A percentile compares a stretch with the other conserved stretches of the same genome.
Evolutionary conservation across 169 alveolate species (phyloP).

Genomic region (Theileria luwenshuni): DNA sequence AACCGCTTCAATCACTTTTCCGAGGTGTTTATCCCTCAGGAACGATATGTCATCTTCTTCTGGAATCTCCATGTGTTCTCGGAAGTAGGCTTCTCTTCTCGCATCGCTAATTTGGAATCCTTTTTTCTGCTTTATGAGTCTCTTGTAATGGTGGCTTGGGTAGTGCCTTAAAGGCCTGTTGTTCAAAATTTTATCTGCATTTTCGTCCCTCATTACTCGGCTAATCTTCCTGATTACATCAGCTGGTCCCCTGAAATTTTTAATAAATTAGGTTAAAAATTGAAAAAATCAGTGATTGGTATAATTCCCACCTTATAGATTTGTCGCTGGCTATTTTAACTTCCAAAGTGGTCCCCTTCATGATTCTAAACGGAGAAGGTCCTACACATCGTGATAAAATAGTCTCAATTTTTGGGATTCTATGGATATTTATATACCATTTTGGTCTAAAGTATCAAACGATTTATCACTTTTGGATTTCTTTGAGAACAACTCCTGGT

Average conservation of each 20-base stretch:
- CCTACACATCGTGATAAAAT: conserved; percentile 21
- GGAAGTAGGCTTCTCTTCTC: conserved; percentile 5
- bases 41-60: conserved; percentile 20
- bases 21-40: conserved; percentile 6
- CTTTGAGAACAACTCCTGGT: background rate
- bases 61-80: conserved; percentile 13
- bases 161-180: conserved; percentile 58
- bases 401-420: background rate
- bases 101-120: conserved; percentile 60
- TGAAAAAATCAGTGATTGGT: background rate
- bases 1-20: conserved; percentile 41
- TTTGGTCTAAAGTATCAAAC: background rate
- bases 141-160: conserved; percentile 63
- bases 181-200: conserved; percentile 14
- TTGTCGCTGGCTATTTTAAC: background rate
- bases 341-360: background rate
- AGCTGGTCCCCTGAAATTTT: conserved; percentile 19
- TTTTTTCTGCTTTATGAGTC: conserved; percentile 51
- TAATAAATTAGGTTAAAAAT: background rate
- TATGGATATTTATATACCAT: conserved; percentile 4
- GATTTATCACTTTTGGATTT: background rate
- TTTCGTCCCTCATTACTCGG: conserved; percentile 16
- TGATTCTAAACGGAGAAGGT: conserved; percentile 11
- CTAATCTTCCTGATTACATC: conserved; percentile 38
- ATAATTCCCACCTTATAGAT: background rate